These are phyloP conservation scores for Mytilinidion resinicola DNA, from an alignment of 495 filamentous ascomycete species.

Conservation along the genomic window DNA sequence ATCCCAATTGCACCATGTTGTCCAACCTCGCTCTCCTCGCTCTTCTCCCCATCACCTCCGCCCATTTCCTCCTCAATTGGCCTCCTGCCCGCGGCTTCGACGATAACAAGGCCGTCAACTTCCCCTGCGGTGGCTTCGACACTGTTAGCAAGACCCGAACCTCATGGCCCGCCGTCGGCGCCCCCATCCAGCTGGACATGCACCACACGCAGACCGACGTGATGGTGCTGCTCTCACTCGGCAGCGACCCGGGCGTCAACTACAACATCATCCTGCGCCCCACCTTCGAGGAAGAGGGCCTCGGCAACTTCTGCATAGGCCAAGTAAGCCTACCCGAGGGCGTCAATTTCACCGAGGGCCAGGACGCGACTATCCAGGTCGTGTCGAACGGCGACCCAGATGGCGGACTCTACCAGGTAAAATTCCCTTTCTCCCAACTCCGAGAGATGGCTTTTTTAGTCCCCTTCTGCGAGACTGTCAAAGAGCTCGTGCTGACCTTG, in stretches of 20 bases:
- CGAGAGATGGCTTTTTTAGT: background rate
- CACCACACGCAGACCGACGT: constrained; percentile 51
- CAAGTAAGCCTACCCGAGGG: constrained; percentile 35
- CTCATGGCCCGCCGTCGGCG: constrained; percentile 43
- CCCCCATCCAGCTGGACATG: constrained; percentile 48
- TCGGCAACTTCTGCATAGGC: constrained; percentile 53
- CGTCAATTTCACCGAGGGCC: constrained; percentile 43
- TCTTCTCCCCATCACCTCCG: constrained; percentile 39
- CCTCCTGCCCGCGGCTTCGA: constrained; percentile 51
- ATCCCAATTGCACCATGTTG: constrained; percentile 10
- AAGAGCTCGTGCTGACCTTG: background rate
- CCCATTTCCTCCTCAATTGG: constrained; percentile 57
- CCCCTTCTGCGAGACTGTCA: background rate
- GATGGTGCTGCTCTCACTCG: constrained; percentile 52
- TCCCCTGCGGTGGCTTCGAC: constrained; percentile 55
- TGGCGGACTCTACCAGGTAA: constrained; percentile 31
- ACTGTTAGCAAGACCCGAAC: constrained; percentile 47
- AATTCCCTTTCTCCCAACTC: background rate
- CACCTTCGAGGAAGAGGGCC: constrained; percentile 46
- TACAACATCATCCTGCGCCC: constrained; percentile 51
- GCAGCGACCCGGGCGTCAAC: constrained; percentile 44
- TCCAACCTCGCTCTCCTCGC: constrained; percentile 20
- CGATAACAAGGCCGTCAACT: constrained; percentile 43
- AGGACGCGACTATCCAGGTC: constrained; percentile 61
- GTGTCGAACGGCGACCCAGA: constrained; percentile 40